Base-by-base conservation (phyloP, 148 eudicot species). In the Selenicereus undatus region DNA sequence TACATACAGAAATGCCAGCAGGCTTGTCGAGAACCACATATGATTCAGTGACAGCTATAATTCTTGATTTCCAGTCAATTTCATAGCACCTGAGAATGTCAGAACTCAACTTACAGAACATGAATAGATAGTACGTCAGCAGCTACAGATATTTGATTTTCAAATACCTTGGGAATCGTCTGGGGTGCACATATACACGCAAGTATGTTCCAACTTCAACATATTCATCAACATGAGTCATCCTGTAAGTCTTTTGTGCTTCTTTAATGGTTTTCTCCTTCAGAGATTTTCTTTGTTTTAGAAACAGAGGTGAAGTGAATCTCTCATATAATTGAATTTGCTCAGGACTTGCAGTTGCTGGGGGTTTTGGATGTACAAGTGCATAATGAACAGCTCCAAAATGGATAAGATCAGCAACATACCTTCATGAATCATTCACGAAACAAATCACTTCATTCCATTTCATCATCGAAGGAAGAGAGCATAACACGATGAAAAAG, bases 341-440 rank as follows among this genome's bases (percentile, higher is more conserved):
- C 91, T 94, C 95, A 2, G 85, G 83, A 30, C 94, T 94, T 48
- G 99, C 99, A 83, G 86, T 94, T 81, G 93, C 81, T 81, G 99
- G 99, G 36, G 98, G 98, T 71, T 86, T 76, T 27, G 99, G 99
- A 81, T 89, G 92, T 78, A 96, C 94, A 77, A 94, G 95, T 80
- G 99, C 99, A 82, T 89, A 92, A 85, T 91, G 89, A 62, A 96
- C 94, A 80, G 99, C 95, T 85, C 99, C 99, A 88, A 96, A 94
- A 43, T 83, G 93, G 86, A 96, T 96, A 64, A 96, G 97, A 80
- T 96, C 98, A 85, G 92, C 90, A 88, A 94, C 98, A 91, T 86
- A 96, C 89, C 99, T 96, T 87, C 82, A 82, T 62, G 45, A 58
- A 83, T 43, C 64, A 86, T 85, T 79, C n/a, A 76, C 17, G 54